Percentiles rank a stretch among this genome's conserved stretches.
phyloP scores from a whole-genome alignment of 257 asterid species.

The Fraxinus anomala region DNA sequence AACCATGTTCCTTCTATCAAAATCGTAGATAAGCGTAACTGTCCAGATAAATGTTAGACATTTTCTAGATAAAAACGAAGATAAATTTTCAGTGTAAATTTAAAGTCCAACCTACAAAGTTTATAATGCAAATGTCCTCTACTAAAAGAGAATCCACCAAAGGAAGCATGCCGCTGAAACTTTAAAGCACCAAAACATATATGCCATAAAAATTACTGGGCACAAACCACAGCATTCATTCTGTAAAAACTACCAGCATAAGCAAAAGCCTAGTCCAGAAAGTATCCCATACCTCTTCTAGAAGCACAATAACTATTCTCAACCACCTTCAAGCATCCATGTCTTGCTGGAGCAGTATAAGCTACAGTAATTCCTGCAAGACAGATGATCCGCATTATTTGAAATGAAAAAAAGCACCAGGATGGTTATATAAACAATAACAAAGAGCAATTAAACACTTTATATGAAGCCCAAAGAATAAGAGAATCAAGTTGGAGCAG shows the following conservation, averaged over 20 bases:
- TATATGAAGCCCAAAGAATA: constrained; percentile 12
- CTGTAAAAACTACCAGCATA: constrained; percentile 12
- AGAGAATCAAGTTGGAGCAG: constrained; percentile 6
- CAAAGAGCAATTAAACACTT: not conserved
- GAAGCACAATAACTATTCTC: constrained; percentile 89
- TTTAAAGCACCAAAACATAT: constrained; percentile 13
- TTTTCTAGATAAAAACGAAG: not conserved
- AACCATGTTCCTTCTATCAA: not conserved
- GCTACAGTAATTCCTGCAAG: constrained; percentile 76
- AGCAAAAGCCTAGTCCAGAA: constrained; percentile 19
- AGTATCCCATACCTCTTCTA: constrained; percentile 62
- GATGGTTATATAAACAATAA: not conserved
- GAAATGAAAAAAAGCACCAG: not conserved
- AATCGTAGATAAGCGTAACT: not conserved
- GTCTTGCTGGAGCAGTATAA: constrained; percentile 66
- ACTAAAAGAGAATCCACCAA: not conserved
- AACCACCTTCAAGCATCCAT: constrained; percentile 93
- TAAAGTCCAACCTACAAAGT: constrained; percentile 3
- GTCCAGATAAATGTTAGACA: not conserved
- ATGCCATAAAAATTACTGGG: not conserved
- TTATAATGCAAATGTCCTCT: constrained; percentile 10
- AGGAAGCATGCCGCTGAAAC: not conserved
- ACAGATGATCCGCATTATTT: constrained; percentile 13
- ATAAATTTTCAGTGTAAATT: not conserved
- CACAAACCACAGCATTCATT: constrained; percentile 10